Evolutionary conservation across 2,329 filamentous ascomycete genomes (phyloP), one percentile per base, ranked within the genome.

Genomic region (Fusarium tuaranense): DNA sequence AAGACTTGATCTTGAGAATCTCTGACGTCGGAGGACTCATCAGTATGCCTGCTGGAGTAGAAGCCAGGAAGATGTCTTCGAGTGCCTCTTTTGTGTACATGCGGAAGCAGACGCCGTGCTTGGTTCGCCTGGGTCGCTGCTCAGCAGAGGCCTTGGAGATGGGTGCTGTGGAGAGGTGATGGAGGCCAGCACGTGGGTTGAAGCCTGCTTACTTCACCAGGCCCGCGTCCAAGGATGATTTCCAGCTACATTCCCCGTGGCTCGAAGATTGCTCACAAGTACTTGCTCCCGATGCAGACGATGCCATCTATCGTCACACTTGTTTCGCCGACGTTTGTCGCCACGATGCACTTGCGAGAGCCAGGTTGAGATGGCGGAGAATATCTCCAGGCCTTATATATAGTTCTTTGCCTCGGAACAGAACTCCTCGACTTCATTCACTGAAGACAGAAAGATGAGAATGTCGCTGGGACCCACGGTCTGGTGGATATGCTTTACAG

Each of bases 221-320:
- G 10, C 53, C 53, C 1, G 53, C 4, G 9, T 38, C 32, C 25
- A 16, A 16, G 53, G 20, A 25, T 36, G 6, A 22, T 14, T 14
- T 14, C 25, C 7, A 48, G 44, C 22, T 25, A 7, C 5, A 18
- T 48, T 25, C 95, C 22, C 22, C 22, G 5, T 48, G 44, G 14
- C 2, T n/a, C n/a, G n/a, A n/a, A n/a, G n/a, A n/a, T n/a, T n/a
- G n/a, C n/a, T n/a, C n/a, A n/a, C n/a, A n/a, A 32, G 6, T 16
- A 97, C 98, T 85, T 0, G 98, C 97, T 0, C 95, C 98, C 38
- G 32, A 68, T 36, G 30, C 39, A 68, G 39, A 22, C 30, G 75
- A 98, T 97, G 53, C 95, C 93, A 80, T 98, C 96, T 75, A 99
- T 98, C 0, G 97, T 98, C 80, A 99, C 95, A 67, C 94, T 97